These are phyloP conservation scores for Knufia fluminis DNA, from an alignment of 2,329 filamentous ascomycete genomes.

Conservation along the genomic window DNA sequence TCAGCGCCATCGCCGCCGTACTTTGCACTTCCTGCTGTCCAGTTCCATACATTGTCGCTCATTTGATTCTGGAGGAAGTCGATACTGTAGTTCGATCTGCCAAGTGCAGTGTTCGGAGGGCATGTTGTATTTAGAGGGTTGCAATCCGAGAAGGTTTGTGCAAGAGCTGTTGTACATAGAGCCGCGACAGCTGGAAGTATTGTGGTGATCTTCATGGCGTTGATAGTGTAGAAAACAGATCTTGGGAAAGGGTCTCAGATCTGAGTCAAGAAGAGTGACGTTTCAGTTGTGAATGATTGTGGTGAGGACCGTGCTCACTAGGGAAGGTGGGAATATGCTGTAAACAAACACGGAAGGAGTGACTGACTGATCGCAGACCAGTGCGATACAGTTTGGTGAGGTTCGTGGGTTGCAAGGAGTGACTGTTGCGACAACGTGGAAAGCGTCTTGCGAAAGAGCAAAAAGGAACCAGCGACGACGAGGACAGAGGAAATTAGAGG, in stretches of 20 bases:
- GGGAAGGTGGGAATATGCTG: slow-evolving; percentile 1
- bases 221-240: background rate
- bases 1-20: slow-evolving; percentile 57
- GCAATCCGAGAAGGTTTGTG: slow-evolving; percentile 70
- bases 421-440: slow-evolving; percentile 3
- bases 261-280: background rate
- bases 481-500: background rate
- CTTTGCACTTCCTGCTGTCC: slow-evolving; percentile 54
- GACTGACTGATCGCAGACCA: slow-evolving; percentile 7
- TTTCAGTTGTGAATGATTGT: background rate
- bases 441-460: background rate
- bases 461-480: background rate
- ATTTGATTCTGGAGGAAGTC: slow-evolving; percentile 46
- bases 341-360: slow-evolving; percentile 3
- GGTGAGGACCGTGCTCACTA: slow-evolving; percentile 7
- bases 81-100: slow-evolving; percentile 43
- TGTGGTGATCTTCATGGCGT: slow-evolving; percentile 2
- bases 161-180: slow-evolving; percentile 44
- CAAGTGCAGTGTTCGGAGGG: slow-evolving; percentile 61
- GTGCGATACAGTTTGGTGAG: slow-evolving; percentile 1
- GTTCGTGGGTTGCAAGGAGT: background rate
- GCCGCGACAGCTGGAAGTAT: slow-evolving; percentile 20
- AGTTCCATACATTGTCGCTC: slow-evolving; percentile 56
- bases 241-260: background rate
- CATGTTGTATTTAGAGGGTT: slow-evolving; percentile 66